Base-by-base conservation (phyloP, 345 rosid species). In the Eucalyptus erythrocorys region DNA sequence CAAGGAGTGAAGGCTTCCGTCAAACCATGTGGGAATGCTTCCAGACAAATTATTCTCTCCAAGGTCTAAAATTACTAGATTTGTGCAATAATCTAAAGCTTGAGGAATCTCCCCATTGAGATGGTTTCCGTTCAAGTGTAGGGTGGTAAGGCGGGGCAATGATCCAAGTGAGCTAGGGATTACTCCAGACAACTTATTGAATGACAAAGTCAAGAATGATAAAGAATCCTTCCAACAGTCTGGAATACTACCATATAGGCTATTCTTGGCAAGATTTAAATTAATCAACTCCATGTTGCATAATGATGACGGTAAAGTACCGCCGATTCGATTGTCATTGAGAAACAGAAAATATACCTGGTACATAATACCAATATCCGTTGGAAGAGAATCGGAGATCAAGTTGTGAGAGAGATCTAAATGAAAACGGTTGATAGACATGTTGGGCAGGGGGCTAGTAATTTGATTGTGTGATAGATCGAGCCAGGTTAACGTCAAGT, bases 261-360 rank as follows among this genome's bases (percentile, higher is more conserved):
- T 13, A 48, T 49, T 49, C 0, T 16, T 6, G 17, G 50, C 50
- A 48, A 6, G 53, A 49, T 16, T 49, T 49, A 49, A 49, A 49
- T 0, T 8, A 49, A 16, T 0, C 8, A 49, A 49, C 53, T 16
- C 53, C 53, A 49, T 6, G 8, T 49, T 0, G 0, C 53, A 49
- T 49, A 49, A 49, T 49, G 53, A 49, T 2, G 53, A 49, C 3
- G 21, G 21, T 49, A 49, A 1, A 49, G 8, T 16, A 49, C 53
- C 53, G 6, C 1, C 0, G 1, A 49, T 15, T 49, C 1, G 8
- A 21, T 49, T 49, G 3, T 49, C 53, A 49, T 49, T 6, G 3
- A 49, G 53, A 16, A 0, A 6, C 3, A 49, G 0, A 15, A 1
- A 2, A 49, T 0, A 0, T 16, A 49, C 53, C 0, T 16, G 21